Conservation (phyloP, 179 eudicot species). For the Actinidia chinensis region DNA sequence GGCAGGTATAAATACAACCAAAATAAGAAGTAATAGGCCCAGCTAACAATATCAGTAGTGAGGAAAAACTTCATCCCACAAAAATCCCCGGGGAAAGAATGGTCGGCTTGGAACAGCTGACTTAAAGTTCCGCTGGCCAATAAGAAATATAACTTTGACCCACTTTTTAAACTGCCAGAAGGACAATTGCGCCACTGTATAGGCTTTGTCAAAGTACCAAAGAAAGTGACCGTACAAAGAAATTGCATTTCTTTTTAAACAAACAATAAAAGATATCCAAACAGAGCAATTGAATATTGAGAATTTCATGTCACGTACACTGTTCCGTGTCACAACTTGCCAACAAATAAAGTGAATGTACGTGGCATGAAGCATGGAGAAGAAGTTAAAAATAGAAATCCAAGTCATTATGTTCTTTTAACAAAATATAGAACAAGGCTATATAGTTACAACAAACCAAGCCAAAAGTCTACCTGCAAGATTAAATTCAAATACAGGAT, state of each 20-base stretch:
- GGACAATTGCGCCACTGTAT: conserved; percentile 31
- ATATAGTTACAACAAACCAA: not conserved
- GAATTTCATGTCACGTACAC: conserved; percentile 1
- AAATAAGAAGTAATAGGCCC: conserved; percentile 11
- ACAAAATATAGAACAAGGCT: not conserved
- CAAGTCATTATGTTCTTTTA: not conserved
- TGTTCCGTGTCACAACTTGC: not conserved
- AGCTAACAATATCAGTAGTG: conserved; percentile 85
- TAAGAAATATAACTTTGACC: conserved; percentile 58
- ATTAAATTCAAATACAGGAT: too few species aligned
- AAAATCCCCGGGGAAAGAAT: conserved; percentile 91
- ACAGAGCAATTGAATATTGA: not conserved
- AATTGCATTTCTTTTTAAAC: not conserved
- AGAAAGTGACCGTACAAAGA: not conserved
- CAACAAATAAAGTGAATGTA: not conserved
- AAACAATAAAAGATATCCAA: not conserved
- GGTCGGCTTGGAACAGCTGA: conserved; percentile 99
- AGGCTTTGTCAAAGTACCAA: conserved; percentile 34
- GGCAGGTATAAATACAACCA: not conserved
- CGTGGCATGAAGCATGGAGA: not conserved
- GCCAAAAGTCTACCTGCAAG: too few species aligned
- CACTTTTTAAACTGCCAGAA: conserved; percentile 52
- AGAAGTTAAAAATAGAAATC: not conserved
- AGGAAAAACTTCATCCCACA: conserved; percentile 99
- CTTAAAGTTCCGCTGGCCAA: conserved; percentile 98